Evolutionary conservation across 805 yeast genomes (phyloP).

Genomic region (Yarrowia divulgata): DNA sequence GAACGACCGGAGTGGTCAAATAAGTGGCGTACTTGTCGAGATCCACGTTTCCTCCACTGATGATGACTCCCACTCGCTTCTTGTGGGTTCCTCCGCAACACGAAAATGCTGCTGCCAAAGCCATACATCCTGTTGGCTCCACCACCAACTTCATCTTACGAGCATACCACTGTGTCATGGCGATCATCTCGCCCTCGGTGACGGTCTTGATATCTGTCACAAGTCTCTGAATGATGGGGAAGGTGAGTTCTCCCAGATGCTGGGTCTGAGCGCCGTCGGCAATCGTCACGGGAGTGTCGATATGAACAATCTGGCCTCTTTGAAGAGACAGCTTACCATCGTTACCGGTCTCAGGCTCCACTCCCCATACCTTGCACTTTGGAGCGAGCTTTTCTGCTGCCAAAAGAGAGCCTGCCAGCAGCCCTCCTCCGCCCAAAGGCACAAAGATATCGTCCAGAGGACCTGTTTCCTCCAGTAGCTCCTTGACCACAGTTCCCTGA

Average conservation of each 20-base stretch:
- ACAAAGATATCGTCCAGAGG: constrained; percentile 56
- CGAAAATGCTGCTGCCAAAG: constrained; percentile 43
- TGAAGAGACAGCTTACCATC: constrained; percentile 44
- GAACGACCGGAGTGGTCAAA: constrained; percentile 20
- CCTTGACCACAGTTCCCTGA: constrained; percentile 54
- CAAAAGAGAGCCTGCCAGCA: constrained; percentile 55
- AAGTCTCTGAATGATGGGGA: constrained; percentile 42
- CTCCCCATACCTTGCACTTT: constrained; percentile 44
- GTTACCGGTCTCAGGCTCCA: constrained; percentile 45
- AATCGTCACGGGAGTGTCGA: constrained; percentile 42
- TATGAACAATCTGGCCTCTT: constrained; percentile 42
- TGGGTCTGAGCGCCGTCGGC: constrained; percentile 47
- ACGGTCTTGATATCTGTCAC: constrained; percentile 45
- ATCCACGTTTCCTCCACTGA: constrained; percentile 42
- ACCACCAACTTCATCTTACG: constrained; percentile 45
- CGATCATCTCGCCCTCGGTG: constrained; percentile 42
- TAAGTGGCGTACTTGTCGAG: constrained; percentile 38
- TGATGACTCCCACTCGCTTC: constrained; percentile 39
- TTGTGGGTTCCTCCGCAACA: constrained; percentile 34
- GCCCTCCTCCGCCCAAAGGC: constrained; percentile 66
- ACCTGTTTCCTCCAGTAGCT: constrained; percentile 49
- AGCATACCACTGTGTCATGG: constrained; percentile 43
- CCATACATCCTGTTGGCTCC: constrained; percentile 44
- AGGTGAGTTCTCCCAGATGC: constrained; percentile 43
- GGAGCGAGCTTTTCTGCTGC: constrained; percentile 43